phyloP scores from a whole-genome alignment of 257 asterid species.

The Linderniella brevidens region DNA sequence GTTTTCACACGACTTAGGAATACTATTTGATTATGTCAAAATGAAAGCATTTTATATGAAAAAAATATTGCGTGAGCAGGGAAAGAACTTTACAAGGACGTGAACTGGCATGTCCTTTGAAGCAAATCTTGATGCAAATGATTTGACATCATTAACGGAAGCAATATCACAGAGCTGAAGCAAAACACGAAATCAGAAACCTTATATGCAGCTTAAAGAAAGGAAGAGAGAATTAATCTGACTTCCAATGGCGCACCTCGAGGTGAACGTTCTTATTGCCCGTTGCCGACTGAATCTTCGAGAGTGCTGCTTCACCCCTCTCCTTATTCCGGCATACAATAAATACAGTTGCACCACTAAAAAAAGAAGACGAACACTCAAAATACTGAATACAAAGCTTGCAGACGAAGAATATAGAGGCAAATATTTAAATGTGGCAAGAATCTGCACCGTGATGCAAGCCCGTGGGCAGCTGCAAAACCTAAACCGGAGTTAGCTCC shows the following conservation, averaged over 20 bases:
- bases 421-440: background rate
- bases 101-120: constrained; percentile 56
- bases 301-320: constrained; percentile 76
- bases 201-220: background rate
- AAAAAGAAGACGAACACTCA: constrained; percentile 1
- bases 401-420: background rate
- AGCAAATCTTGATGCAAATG: constrained; percentile 58
- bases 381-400: background rate
- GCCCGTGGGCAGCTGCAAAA: constrained; percentile 76
- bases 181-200: background rate
- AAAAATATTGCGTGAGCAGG: background rate
- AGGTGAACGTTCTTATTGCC: constrained; percentile 63
- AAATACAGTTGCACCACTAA: constrained; percentile 76
- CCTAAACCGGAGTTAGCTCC: constrained; percentile 98
- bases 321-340: constrained; percentile 80
- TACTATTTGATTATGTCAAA: constrained; percentile 6
- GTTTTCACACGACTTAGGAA: background rate
- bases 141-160: constrained; percentile 47
- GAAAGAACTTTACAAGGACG: constrained; percentile 43
- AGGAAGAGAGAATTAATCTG: background rate
- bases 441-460: constrained; percentile 56
- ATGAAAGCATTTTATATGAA: background rate
- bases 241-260: constrained; percentile 31
- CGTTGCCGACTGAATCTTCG: constrained; percentile 46
- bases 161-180: constrained; percentile 75